These are phyloP conservation scores for Sugiyamaella boreocaroliniensis DNA, from an alignment of 805 yeast species.

Conservation along the genomic window DNA sequence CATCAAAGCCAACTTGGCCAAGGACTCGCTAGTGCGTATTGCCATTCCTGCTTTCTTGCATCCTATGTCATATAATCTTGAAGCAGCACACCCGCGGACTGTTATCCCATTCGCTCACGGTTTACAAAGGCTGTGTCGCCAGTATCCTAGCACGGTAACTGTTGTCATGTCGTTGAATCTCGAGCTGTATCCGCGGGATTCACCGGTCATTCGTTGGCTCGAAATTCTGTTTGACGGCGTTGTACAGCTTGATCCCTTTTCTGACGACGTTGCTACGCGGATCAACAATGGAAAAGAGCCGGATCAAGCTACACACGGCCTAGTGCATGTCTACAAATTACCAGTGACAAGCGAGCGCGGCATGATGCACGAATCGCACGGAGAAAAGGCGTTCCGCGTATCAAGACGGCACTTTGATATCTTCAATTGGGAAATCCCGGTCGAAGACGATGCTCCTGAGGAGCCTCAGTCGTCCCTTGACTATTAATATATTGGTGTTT, in stretches of 20 bases:
- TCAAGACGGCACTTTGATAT: slow-evolving; percentile 79
- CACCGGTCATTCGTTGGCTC: slow-evolving; percentile 41
- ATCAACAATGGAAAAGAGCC: slow-evolving; percentile 1
- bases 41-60: slow-evolving; percentile 71
- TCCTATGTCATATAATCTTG: slow-evolving; percentile 65
- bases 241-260: slow-evolving; percentile 73
- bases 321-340: slow-evolving; percentile 65
- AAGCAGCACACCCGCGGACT: slow-evolving; percentile 38
- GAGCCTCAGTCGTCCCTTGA: neutral
- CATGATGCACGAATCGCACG: slow-evolving; percentile 62
- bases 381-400: slow-evolving; percentile 81
- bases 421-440: slow-evolving; percentile 96
- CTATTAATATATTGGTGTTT: neutral
- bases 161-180: slow-evolving; percentile 53
- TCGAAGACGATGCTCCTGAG: slow-evolving; percentile 64
- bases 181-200: slow-evolving; percentile 55
- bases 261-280: slow-evolving; percentile 43
- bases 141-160: slow-evolving; percentile 41
- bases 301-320: slow-evolving; percentile 50
- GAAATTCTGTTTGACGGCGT: slow-evolving; percentile 63
- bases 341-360: slow-evolving; percentile 74
- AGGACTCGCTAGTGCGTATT: slow-evolving; percentile 50
- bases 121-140: slow-evolving; percentile 47
- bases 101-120: slow-evolving; percentile 57
- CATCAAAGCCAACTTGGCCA: neutral